Evolutionary conservation across 1,284 basidiomycete genomes (phyloP).

Genomic region (Austropuccinia psidii): DNA sequence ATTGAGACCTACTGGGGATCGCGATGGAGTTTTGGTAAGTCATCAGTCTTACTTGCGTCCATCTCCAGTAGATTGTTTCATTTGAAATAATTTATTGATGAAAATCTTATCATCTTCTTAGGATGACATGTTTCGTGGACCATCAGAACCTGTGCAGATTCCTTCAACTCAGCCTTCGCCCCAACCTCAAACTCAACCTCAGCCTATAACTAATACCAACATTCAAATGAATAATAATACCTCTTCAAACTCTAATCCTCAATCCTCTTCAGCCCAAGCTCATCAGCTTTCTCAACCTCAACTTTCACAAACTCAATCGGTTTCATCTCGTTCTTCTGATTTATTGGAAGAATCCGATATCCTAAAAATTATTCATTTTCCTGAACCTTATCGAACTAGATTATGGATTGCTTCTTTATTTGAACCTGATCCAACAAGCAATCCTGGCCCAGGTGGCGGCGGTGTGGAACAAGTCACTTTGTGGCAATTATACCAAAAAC

Average conservation of each 20-base stretch:
- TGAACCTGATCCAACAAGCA: constrained; percentile 34
- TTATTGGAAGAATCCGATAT: constrained; percentile 31
- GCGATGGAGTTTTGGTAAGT: constrained; percentile 25
- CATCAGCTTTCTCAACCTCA: constrained; percentile 17
- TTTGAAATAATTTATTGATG: not conserved
- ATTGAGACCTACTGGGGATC: constrained; percentile 23
- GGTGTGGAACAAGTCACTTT: constrained; percentile 37
- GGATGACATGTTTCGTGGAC: constrained; percentile 36
- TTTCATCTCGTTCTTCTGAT: constrained; percentile 2
- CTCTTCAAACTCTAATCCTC: constrained; percentile 25
- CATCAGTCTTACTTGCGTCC: not conserved
- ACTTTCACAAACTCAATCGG: not conserved
- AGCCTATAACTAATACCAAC: not conserved
- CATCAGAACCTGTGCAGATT: not conserved
- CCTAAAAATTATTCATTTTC: constrained; percentile 34
- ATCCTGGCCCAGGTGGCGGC: constrained; percentile 34
- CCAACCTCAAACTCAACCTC: not conserved
- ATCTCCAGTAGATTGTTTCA: not conserved
- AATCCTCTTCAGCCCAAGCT: not conserved
- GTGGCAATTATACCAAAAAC: constrained; percentile 36
- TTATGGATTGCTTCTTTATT: constrained; percentile 37
- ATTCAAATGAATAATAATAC: too few species aligned
- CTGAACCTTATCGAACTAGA: constrained; percentile 37
- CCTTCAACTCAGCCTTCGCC: constrained; percentile 25
- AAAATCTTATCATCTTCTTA: not conserved